Evolutionary conservation across 2,329 filamentous ascomycete species (phyloP), one percentile per base, ranked within the genome.

Genomic region (Coniella lustricola): DNA sequence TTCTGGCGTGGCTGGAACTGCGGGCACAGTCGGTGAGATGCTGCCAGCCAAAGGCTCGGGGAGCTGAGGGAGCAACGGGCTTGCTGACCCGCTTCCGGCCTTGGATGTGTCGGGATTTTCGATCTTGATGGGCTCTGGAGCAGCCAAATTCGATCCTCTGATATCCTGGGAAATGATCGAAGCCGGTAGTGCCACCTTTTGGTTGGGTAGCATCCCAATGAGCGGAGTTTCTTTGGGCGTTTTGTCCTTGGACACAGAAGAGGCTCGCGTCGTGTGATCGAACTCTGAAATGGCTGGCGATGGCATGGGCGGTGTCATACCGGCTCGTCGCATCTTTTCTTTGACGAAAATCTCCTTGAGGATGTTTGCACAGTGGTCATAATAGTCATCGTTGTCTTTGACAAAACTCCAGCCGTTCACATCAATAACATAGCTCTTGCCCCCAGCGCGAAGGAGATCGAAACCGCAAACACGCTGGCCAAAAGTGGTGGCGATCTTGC

Each of bases 361-460:
- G 42, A 97, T 95, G 51, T 75, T 83, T 18, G 93, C 82, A 57
- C 85, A 93, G 60, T 89, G 88, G 60, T 97, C 87, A 64, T 98
- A 98, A 66, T 98, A 98, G 52, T 95, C 90, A 54, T 96, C 91
- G 60, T 98, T 98, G 65, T 98, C 94, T 65, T 98, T 98, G 65
- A 98, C 93, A 60, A 98, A 98, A 62, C 91, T 97, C 94, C 94
- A 98, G 12, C 93, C 93, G 64, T 98, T 98, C 58, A 98, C 93
- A 60, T 98, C 93, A 57, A 98, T 98, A 42, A 98, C 93, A 67
- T 89, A 98, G 64, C 91, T 97, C 64, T 88, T 88, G 14, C 90
- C 88, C 43, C 82, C 84, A 12, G 90, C 89, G 22, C 94, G 84
- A 49, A 98, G 74, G 52, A 98, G 75, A 64, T 98, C 93, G 60